phyloP scores from a whole-genome alignment of 441 rosid species.

The Gossypium armourianum region DNA sequence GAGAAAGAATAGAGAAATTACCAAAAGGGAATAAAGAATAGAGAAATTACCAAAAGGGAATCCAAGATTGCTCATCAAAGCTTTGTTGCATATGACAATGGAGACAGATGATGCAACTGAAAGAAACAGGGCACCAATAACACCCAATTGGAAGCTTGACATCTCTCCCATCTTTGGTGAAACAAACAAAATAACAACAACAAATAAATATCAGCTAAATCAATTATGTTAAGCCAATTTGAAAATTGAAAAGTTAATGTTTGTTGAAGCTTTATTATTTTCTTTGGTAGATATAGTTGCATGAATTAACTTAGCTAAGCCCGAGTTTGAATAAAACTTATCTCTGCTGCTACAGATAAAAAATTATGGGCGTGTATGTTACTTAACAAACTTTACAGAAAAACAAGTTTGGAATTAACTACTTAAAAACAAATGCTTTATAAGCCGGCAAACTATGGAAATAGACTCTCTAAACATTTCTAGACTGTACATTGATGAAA shows the following conservation, averaged over 20 bases:
- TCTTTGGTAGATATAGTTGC: background rate
- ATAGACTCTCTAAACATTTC: background rate
- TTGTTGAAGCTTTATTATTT: background rate
- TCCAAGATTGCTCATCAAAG: conserved; percentile 92
- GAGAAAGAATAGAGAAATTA: conserved; percentile 20
- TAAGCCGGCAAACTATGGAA: background rate
- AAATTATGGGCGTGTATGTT: background rate
- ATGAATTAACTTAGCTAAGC: background rate
- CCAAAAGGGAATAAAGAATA: conserved; percentile 64
- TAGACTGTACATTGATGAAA: background rate
- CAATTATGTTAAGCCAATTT: background rate
- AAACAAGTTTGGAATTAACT: background rate
- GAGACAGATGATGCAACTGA: conserved; percentile 96
- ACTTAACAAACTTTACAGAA: background rate
- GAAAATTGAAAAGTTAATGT: background rate
- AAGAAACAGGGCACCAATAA: conserved; percentile 76
- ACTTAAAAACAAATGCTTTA: background rate
- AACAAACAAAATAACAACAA: background rate
- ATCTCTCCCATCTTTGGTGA: conserved; percentile 66
- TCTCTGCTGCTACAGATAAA: background rate
- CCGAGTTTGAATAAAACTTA: background rate
- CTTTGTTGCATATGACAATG: conserved; percentile 96
- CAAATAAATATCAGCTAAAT: background rate
- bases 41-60: conserved; percentile 76
- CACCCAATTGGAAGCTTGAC: conserved; percentile 73